Evolutionary conservation across 805 yeast species (phyloP).

Genomic region (Teunomyces stri): DNA sequence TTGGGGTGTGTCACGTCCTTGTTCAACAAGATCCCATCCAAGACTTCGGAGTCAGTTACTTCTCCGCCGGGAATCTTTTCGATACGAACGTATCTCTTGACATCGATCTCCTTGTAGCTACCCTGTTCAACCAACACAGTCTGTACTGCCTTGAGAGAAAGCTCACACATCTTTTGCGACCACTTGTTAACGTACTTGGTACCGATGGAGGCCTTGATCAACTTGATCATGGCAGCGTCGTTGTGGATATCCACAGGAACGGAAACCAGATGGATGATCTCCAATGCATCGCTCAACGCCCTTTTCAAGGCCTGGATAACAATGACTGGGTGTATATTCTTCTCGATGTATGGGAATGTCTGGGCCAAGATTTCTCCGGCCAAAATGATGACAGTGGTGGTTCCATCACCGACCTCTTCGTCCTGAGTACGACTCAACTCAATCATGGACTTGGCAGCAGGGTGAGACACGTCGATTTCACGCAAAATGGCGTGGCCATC

Average conservation of each 20-base stretch:
- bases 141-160: conserved; percentile 84
- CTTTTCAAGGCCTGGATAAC: conserved; percentile 91
- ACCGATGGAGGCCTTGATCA: conserved; percentile 90
- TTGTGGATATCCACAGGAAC: conserved; percentile 79
- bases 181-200: conserved; percentile 91
- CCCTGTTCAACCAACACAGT: conserved; percentile 66
- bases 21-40: conserved; percentile 89
- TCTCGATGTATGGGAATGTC: conserved; percentile 89
- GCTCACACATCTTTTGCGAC: conserved; percentile 86
- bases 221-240: conserved; percentile 81
- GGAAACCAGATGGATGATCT: conserved; percentile 79
- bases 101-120: conserved; percentile 79
- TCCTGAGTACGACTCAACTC: conserved; percentile 96
- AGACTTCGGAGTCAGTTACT: conserved; percentile 80
- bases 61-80: conserved; percentile 99
- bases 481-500: conserved; percentile 98
- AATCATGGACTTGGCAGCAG: conserved; percentile 98
- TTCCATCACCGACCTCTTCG: conserved; percentile 98
- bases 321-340: conserved; percentile 94
- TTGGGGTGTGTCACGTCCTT: conserved; percentile 99
- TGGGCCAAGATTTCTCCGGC: conserved; percentile 98
- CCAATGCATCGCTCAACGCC: conserved; percentile 87
- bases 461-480: conserved; percentile 96
- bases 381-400: conserved; percentile 92
- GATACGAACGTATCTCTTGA: conserved; percentile 86